phyloP scores from a whole-genome alignment of 495 filamentous ascomycete genomes.

The Aspergillus indologenus region DNA sequence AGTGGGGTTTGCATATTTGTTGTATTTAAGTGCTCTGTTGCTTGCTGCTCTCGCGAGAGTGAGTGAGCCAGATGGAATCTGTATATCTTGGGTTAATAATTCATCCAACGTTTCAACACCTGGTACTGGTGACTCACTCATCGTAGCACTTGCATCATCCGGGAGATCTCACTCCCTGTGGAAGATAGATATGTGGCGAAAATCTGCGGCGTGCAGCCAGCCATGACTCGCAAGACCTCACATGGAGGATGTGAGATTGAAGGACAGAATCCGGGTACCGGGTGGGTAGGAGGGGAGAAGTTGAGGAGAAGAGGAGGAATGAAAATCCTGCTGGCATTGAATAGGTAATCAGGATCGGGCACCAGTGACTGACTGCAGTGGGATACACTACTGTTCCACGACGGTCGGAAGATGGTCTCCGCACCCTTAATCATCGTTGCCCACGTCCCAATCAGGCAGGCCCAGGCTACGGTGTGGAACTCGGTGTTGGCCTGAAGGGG shows the following conservation, averaged over 20 bases:
- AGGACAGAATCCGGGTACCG: no score
- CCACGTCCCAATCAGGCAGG: slow-evolving; percentile 7
- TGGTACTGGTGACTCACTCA: background rate
- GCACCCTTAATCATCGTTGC: background rate
- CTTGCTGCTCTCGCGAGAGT: background rate
- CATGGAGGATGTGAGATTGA: background rate
- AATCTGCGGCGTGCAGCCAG: no score
- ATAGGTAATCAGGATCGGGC: background rate
- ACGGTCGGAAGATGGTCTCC: background rate
- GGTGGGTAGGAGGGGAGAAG: background rate
- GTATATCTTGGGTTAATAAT: background rate
- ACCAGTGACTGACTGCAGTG: no score
- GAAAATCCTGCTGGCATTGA: background rate
- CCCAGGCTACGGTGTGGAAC: background rate
- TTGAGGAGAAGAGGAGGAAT: background rate
- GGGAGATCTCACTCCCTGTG: no score
- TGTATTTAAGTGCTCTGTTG: background rate
- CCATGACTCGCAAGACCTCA: background rate
- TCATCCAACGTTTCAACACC: no score
- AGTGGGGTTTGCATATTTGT: background rate
- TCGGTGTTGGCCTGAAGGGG: background rate
- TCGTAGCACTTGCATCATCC: slow-evolving; percentile 4
- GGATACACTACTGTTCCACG: slow-evolving; percentile 2
- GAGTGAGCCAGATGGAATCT: background rate
- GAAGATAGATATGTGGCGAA: no score